These are phyloP conservation scores for Pleomassaria siparia DNA, from an alignment of 2,329 filamentous ascomycete genomes.

Conservation along the genomic window DNA sequence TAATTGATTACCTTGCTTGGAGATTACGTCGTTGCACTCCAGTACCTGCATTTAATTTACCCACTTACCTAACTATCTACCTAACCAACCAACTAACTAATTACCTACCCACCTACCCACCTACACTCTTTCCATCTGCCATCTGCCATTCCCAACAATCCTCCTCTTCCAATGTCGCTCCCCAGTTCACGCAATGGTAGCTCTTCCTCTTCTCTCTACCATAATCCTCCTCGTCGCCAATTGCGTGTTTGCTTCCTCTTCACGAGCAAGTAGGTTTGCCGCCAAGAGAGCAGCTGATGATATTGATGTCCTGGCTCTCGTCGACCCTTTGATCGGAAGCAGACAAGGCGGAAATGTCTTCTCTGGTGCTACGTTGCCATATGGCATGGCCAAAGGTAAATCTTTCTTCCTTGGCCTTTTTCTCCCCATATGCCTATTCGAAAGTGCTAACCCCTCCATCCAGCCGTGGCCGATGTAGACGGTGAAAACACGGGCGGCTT, in stretches of 20 bases:
- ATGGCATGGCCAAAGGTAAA: conserved; percentile 48
- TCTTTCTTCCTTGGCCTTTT: background rate
- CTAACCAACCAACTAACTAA: too few relatives aligned
- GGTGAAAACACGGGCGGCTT: conserved; percentile 60
- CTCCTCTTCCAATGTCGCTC: conserved; percentile 2
- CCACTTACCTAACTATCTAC: too few relatives aligned
- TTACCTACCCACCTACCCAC: too few relatives aligned
- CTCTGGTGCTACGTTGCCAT: conserved; percentile 49
- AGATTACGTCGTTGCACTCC: conserved; percentile 19
- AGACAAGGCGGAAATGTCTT: conserved; percentile 51
- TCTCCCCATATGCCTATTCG: background rate
- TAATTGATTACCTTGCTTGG: too few relatives aligned
- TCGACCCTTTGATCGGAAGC: conserved; percentile 51
- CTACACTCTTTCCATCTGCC: too few relatives aligned
- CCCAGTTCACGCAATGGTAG: background rate
- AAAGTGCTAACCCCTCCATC: conserved; percentile 50
- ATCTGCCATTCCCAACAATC: background rate
- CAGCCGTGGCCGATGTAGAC: conserved; percentile 50
- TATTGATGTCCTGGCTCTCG: conserved; percentile 35
- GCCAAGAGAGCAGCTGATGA: conserved; percentile 11
- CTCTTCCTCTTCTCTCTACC: background rate
- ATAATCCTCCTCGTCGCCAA: background rate
- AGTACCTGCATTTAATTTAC: conserved; percentile 2
- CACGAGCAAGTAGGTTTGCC: background rate
- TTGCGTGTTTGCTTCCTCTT: background rate